phyloP scores from a whole-genome alignment of 2,329 filamentous ascomycete species.

The Epichloe uncinata region DNA sequence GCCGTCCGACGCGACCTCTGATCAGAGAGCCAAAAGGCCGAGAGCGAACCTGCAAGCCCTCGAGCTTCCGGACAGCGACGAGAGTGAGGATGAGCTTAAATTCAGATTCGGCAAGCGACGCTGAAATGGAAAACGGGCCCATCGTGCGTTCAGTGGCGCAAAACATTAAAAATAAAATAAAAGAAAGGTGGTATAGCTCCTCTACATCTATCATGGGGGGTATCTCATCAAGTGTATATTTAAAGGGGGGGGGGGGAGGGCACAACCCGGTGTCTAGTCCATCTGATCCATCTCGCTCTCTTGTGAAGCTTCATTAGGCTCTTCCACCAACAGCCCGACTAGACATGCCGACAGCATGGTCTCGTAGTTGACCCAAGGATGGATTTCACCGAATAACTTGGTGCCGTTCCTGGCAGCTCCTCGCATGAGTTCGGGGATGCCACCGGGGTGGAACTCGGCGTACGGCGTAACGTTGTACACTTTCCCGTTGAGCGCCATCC shows the following conservation, averaged over 20 bases:
- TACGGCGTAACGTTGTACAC: constrained; percentile 95
- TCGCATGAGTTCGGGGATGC: constrained; percentile 56
- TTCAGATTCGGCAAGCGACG: constrained; percentile 42
- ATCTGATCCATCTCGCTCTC: constrained; percentile 43
- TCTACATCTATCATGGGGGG: constrained; percentile 2
- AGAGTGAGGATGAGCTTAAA: constrained; percentile 43
- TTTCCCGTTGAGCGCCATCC: constrained; percentile 78
- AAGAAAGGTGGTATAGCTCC: not conserved
- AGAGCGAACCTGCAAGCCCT: constrained; percentile 22
- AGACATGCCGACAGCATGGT: constrained; percentile 52
- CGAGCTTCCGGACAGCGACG: constrained; percentile 26
- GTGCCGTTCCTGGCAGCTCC: constrained; percentile 50
- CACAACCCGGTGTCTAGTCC: constrained; percentile 29
- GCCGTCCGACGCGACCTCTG: constrained; percentile 13
- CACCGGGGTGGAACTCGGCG: constrained; percentile 80
- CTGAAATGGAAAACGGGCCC: constrained; percentile 10
- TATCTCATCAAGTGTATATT: constrained; percentile 3
- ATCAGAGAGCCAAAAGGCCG: constrained; percentile 20
- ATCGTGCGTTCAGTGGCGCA: not conserved
- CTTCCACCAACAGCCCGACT: constrained; percentile 49
- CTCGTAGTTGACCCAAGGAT: constrained; percentile 62
- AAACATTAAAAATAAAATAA: not conserved
- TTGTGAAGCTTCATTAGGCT: constrained; percentile 26
- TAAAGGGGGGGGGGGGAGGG: too few relatives aligned
- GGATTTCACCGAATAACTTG: constrained; percentile 50